Conservation (phyloP, 371 early-diverging fungal species). For the Neoconidiobolus thromboides region DNA sequence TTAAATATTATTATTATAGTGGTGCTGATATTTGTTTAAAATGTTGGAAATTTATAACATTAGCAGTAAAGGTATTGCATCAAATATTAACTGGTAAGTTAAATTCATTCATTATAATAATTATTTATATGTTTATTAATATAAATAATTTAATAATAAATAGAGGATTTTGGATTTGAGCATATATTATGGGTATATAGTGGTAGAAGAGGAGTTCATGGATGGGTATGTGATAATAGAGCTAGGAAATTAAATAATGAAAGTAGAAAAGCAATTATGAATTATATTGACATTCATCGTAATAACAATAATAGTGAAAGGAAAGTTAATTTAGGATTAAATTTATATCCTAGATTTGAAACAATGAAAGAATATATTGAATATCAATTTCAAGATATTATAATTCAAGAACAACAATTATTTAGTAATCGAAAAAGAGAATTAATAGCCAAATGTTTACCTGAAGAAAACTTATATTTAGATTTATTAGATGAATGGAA, state of each 20-base stretch:
- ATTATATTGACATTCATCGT: constrained; percentile 46
- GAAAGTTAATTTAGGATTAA: background rate
- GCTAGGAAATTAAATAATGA: constrained; percentile 59
- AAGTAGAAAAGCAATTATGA: constrained; percentile 67
- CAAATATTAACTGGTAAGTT: constrained; percentile 34
- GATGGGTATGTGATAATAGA: constrained; percentile 92
- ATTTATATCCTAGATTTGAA: background rate
- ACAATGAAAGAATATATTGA: background rate
- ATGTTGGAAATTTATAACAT: constrained; percentile 91
- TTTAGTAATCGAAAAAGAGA: background rate
- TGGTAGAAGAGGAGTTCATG: constrained; percentile 98
- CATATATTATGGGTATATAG: constrained; percentile 92
- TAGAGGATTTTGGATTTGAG: constrained; percentile 92
- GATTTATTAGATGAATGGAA: background rate
- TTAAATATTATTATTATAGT: constrained; percentile 13
- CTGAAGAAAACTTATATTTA: background rate
- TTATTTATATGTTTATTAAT: background rate
- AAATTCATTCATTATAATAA: background rate
- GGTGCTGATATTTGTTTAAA: constrained; percentile 73
- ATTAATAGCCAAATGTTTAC: background rate
- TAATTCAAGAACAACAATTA: background rate
- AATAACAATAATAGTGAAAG: background rate
- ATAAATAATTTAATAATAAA: too few species aligned
- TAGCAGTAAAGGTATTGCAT: constrained; percentile 77
- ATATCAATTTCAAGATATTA: background rate